Base-by-base conservation (phyloP, 2,329 filamentous ascomycete genomes). In the Rhinocladiella similis region DNA sequence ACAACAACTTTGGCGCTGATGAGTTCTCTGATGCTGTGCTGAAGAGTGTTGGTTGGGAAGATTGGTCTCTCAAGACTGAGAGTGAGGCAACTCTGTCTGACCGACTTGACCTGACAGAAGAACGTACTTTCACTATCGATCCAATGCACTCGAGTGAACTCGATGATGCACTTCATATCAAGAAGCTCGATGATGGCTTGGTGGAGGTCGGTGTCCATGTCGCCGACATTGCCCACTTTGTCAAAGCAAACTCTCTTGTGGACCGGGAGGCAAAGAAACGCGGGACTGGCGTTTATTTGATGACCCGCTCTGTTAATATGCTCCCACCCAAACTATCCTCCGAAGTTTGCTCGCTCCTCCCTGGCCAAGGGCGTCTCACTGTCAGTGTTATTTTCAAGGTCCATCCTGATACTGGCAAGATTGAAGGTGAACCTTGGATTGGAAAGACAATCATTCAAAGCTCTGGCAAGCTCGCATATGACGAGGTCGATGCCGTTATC, bases 221-320 rank as follows among this genome's bases (percentile, higher is more conserved):
- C 69, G 86, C 93, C 29, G 94, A 99, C 73, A 88, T 97, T 65
- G 88, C 94, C 59, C 91, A 99, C 76, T 99, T 99, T 70, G 90
- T 99, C 72, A 97, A 97, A 81, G 82, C 88, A 47, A 96, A 95
- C 78, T 96, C 92, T 14, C 83, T 97, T 45, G 92, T 97, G 49
- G 94, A 99, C 69, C 88, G 94, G 46, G 94, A 99, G 75, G 94
- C 94, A 10, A 96, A 94, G 83, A 99, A 97, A 82, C 90, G 94
- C 64, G 93, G 93, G 59, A 97, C 92, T 55, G 92, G 91, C 35
- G 94, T 99, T 20, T 95, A 97, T 70, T 81, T 99, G 62, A 88
- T 96, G 77, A 94, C 96, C 77, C 87, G 91, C 77, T 88, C 78
- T 80, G 93, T 83, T 81, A 93, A 80, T 68, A 86, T 99, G 82